Evolutionary conservation across 805 yeast genomes (phyloP).

Genomic region (Candida germanica): DNA sequence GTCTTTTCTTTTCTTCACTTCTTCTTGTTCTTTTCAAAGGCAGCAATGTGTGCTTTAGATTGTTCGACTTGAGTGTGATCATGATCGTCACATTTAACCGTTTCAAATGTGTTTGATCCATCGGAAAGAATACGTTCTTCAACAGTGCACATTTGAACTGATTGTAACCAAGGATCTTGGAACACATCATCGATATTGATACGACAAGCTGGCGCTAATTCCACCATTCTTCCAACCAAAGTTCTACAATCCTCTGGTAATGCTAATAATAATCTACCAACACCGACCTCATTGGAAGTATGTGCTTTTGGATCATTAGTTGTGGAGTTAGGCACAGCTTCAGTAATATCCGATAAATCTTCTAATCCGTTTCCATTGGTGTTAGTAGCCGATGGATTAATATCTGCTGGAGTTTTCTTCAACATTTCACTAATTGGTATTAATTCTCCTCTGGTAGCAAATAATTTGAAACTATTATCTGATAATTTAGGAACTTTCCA

Average conservation of each 20-base stretch:
- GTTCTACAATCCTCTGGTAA: constrained; percentile 67
- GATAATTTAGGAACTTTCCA: constrained; percentile 77
- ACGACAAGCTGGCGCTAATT: constrained; percentile 81
- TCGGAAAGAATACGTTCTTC: constrained; percentile 36
- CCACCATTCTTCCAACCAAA: constrained; percentile 73
- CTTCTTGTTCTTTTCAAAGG: constrained; percentile 79
- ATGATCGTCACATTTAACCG: constrained; percentile 55
- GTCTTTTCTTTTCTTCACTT: constrained; percentile 27
- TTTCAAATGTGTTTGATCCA: constrained; percentile 30
- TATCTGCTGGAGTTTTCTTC: constrained; percentile 28
- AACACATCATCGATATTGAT: constrained; percentile 78
- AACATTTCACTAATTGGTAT: constrained; percentile 56
- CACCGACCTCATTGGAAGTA: constrained; percentile 68
- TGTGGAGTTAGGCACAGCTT: constrained; percentile 5
- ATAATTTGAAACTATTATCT: constrained; percentile 70
- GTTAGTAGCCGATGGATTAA: neutral
- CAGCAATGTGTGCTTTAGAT: constrained; percentile 92
- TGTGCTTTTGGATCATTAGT: constrained; percentile 37
- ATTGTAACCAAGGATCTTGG: constrained; percentile 64
- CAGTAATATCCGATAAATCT: constrained; percentile 15
- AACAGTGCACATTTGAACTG: constrained; percentile 68
- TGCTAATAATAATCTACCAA: constrained; percentile 66
- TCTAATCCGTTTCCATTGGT: constrained; percentile 14
- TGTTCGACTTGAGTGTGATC: constrained; percentile 87
- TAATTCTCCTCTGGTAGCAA: constrained; percentile 52